A percentile compares a stretch with the other conserved stretches of the same genome.
phyloP scores from a whole-genome alignment of 306 rosid species.

The Begonia loranthoides region DNA sequence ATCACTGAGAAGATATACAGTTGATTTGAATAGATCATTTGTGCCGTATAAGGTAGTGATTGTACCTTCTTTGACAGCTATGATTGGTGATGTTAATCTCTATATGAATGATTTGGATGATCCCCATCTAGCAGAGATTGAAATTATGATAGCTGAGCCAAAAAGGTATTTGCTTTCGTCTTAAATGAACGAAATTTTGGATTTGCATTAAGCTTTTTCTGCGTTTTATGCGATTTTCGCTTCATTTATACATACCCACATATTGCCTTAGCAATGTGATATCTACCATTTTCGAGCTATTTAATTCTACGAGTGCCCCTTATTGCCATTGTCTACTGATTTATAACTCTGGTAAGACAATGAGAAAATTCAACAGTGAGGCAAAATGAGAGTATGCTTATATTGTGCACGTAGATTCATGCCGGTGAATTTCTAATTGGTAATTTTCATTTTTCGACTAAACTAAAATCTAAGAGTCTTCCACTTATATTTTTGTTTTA shows the following conservation, averaged over 20 bases:
- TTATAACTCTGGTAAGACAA: no score
- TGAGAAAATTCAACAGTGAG: no score
- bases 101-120: conserved; percentile 72
- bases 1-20: background rate
- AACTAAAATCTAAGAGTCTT: background rate
- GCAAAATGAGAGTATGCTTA: no score
- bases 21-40: conserved; percentile 3
- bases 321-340: no score
- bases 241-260: no score
- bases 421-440: no score
- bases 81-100: conserved; percentile 92
- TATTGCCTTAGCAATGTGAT: no score
- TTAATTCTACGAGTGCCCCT: no score
- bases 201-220: no score
- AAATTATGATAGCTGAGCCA: conserved; percentile 87
- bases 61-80: conserved; percentile 36
- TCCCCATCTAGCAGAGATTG: conserved; percentile 71
- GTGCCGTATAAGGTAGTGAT: conserved; percentile 6
- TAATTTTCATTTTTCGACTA: background rate
- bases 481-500: background rate
- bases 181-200: background rate
- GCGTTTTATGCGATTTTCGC: no score
- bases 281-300: no score
- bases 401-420: no score
- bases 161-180: conserved; percentile 37